Conservation (phyloP, 805 yeast genomes). For the Saccharomycopsis vini region DNA sequence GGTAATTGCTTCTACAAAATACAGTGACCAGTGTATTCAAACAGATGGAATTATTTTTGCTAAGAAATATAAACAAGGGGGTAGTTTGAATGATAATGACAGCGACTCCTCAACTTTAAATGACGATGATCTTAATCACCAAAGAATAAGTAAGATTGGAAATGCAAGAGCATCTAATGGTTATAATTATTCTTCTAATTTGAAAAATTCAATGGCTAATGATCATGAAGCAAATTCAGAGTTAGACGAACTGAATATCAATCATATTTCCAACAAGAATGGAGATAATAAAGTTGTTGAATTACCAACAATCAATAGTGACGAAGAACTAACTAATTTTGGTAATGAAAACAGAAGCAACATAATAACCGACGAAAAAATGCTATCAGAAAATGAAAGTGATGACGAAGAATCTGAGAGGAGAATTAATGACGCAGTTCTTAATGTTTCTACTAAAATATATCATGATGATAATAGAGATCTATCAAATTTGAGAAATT, state of each 20-base stretch:
- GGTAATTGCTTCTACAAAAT: not conserved
- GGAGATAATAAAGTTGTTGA: not conserved
- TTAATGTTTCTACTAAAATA: no score
- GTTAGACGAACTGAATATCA: not conserved
- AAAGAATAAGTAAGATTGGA: not conserved
- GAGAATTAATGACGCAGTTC: no score
- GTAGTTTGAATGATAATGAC: slow-evolving; percentile 13
- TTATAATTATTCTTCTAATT: not conserved
- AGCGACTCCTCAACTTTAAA: slow-evolving; percentile 18
- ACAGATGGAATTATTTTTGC: slow-evolving; percentile 10
- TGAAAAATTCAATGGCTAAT: not conserved
- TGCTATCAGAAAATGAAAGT: no score
- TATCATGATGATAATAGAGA: no score
- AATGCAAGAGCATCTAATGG: not conserved
- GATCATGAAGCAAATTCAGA: not conserved
- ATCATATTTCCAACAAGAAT: not conserved
- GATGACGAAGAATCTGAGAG: no score
- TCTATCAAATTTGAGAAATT: no score
- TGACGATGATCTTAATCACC: slow-evolving; percentile 14
- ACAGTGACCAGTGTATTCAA: slow-evolving; percentile 11
- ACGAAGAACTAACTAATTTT: not conserved
- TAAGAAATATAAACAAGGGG: slow-evolving; percentile 1
- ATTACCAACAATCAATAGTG: not conserved
- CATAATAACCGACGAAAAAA: not conserved
- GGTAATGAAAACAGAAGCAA: not conserved